Base-by-base conservation (phyloP, 441 rosid genomes). In the Euphorbia schlechtendalii region DNA sequence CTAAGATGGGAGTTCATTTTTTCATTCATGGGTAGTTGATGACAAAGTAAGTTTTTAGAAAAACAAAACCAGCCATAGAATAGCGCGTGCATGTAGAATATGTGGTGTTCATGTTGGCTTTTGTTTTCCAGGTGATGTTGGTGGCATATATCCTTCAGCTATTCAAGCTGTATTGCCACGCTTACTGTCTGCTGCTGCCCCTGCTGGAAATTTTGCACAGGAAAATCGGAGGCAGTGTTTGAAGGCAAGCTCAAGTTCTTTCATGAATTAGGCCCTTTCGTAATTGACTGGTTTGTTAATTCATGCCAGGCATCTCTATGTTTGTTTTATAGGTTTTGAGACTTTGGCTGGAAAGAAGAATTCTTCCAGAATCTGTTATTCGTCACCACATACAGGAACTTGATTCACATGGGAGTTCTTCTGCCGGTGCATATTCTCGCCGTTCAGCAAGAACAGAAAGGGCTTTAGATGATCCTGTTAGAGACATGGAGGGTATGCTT, bases 401-500 rank as follows among this genome's bases (percentile, higher is more conserved):
- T 68, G 96, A 95, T 78, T 69, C 84, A 40, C 69, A 78, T 55
- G 74, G 74, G 69, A 75, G 75, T 75, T 71, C 85, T 76, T 86
- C 96, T 73, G 83, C 80, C 70, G 90, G 87, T 74, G 76, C 84
- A 40, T 91, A 86, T 77, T 78, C 96, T 71, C 90, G 96, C 52
- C 97, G 96, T 69, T 87, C 99, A 55, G 84, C 99, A 55, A 86
- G 99, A 79, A 91, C 94, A 63, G 98, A 95, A 72, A 89, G 99
- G 80, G 69, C 99, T 15, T 69, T 95, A 67, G 99, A 92, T 80
- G 99, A 95, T 71, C 99, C 99, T 69, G 73, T 92, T 40, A 89
- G 99, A 76, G 98, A 95, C 70, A 92, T 95, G 99, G 99, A 82
- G 90, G 99, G 92, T 69, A 95, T 95, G 93, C 90, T 86, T 74